Conservation (phyloP, 2,329 filamentous ascomycete genomes). For the Pseudocercospora vitis region DNA sequence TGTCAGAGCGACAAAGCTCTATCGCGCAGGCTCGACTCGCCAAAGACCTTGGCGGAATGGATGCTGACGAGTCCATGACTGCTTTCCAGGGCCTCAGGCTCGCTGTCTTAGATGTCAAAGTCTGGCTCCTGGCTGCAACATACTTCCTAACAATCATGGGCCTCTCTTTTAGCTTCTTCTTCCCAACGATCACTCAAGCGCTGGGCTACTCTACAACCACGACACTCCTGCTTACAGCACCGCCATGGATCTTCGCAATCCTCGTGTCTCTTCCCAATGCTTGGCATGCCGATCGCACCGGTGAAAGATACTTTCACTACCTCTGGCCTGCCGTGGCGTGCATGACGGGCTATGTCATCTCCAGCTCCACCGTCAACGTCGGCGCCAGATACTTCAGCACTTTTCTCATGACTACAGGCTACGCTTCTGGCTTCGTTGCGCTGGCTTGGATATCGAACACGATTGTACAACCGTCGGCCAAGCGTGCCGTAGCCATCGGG, state of each 20-base stretch:
- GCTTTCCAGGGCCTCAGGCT: slow-evolving; percentile 19
- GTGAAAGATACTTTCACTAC: slow-evolving; percentile 50
- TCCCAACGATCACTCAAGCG: slow-evolving; percentile 40
- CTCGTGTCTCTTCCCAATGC: slow-evolving; percentile 36
- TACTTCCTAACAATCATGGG: slow-evolving; percentile 23
- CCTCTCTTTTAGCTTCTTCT: slow-evolving; percentile 31
- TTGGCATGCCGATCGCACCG: slow-evolving; percentile 40
- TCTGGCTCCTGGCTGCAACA: slow-evolving; percentile 19
- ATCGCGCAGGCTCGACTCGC: slow-evolving; percentile 15
- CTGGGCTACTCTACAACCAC: slow-evolving; percentile 40
- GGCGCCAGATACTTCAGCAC: slow-evolving; percentile 25
- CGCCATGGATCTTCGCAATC: slow-evolving; percentile 39
- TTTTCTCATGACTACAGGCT: slow-evolving; percentile 20
- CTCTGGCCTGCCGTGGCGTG: slow-evolving; percentile 54
- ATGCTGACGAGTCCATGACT: slow-evolving; percentile 7
- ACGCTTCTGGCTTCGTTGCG: slow-evolving; percentile 40
- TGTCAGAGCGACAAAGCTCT: slow-evolving; percentile 36
- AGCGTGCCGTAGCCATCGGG: slow-evolving; percentile 30
- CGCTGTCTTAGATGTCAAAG: slow-evolving; percentile 21
- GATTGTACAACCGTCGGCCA: slow-evolving; percentile 27
- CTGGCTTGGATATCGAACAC: slow-evolving; percentile 56
- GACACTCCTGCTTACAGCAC: slow-evolving; percentile 38
- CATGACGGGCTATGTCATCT: slow-evolving; percentile 44
- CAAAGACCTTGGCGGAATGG: slow-evolving; percentile 11
- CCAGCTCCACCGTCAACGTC: slow-evolving; percentile 20